Evolutionary conservation across 345 rosid genomes (phyloP).

Genomic region (Triadica sebifera): DNA sequence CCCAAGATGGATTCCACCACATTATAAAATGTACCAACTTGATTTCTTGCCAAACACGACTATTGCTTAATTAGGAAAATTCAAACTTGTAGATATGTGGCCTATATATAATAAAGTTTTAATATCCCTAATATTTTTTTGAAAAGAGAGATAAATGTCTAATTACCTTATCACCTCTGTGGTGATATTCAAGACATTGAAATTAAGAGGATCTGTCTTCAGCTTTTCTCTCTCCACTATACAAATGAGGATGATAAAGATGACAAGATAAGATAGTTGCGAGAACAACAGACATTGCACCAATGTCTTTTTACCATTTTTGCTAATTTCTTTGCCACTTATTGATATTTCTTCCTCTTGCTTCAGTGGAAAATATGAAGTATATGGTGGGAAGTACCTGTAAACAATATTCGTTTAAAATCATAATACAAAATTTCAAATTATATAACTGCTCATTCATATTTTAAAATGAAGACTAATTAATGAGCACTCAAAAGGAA

Average conservation of each 20-base stretch:
- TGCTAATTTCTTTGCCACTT: background rate
- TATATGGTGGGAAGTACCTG: conserved; percentile 9
- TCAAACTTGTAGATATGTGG: too few relatives aligned
- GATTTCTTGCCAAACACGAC: background rate
- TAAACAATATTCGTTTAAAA: background rate
- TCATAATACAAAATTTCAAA: too few relatives aligned
- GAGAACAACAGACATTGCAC: background rate
- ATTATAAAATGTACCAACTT: too few relatives aligned
- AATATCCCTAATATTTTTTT: too few relatives aligned
- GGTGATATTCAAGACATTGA: conserved; percentile 51
- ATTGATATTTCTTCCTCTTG: background rate
- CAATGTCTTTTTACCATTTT: background rate
- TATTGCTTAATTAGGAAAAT: too few relatives aligned
- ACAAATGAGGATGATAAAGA: conserved; percentile 48
- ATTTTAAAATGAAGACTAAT: too few relatives aligned
- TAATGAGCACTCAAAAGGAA: too few relatives aligned
- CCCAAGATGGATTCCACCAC: too few relatives aligned
- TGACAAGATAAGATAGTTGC: conserved; percentile 37
- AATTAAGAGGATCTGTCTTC: conserved; percentile 57
- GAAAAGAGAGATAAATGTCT: background rate
- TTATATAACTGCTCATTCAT: too few relatives aligned
- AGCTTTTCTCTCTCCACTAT: conserved; percentile 48
- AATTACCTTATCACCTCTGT: conserved; percentile 60
- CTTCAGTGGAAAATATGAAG: background rate
- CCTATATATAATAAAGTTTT: too few relatives aligned